These are phyloP conservation scores for Pythium monospermum DNA, from an alignment of 352 stramenopile genomes.

Conservation along the genomic window DNA sequence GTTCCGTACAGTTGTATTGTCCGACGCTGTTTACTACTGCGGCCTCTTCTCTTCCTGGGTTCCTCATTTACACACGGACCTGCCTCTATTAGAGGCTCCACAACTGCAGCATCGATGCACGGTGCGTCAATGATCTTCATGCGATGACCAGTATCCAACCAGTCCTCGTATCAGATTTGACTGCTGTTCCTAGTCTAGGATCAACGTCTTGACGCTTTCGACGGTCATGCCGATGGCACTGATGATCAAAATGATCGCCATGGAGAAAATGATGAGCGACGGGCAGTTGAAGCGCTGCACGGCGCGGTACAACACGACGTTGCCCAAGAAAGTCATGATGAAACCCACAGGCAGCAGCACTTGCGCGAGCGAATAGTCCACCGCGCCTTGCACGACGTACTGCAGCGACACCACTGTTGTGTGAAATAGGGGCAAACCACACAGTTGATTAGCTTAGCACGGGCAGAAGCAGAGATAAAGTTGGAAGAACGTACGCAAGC, in stretches of 20 bases:
- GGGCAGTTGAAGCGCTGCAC: slow-evolving; percentile 57
- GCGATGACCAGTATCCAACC: no score
- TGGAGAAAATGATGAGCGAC: slow-evolving; percentile 70
- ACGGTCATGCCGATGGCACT: slow-evolving; percentile 62
- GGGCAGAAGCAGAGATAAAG: not conserved
- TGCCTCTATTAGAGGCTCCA: no score
- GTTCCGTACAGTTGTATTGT: no score
- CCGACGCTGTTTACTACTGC: no score
- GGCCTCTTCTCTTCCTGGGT: no score
- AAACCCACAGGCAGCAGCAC: slow-evolving; percentile 59
- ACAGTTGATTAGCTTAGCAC: not conserved
- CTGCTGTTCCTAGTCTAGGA: no score
- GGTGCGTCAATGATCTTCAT: no score
- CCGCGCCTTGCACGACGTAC: slow-evolving; percentile 44
- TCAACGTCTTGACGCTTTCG: slow-evolving; percentile 39
- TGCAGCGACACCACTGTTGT: slow-evolving; percentile 53
- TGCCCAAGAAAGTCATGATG: slow-evolving; percentile 46
- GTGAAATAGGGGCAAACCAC: slow-evolving; percentile 10
- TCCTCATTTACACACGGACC: no score
- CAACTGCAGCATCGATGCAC: no score
- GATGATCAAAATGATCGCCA: slow-evolving; percentile 57
- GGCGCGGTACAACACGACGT: slow-evolving; percentile 42
- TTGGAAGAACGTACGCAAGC: slow-evolving; percentile 36
- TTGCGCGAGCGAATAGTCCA: slow-evolving; percentile 38
- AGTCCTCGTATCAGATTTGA: no score